A percentile compares a stretch with the other conserved stretches of the same genome.
phyloP scores from a whole-genome alignment of 768 basidiomycete genomes.

The Agaricus bisporus region DNA sequence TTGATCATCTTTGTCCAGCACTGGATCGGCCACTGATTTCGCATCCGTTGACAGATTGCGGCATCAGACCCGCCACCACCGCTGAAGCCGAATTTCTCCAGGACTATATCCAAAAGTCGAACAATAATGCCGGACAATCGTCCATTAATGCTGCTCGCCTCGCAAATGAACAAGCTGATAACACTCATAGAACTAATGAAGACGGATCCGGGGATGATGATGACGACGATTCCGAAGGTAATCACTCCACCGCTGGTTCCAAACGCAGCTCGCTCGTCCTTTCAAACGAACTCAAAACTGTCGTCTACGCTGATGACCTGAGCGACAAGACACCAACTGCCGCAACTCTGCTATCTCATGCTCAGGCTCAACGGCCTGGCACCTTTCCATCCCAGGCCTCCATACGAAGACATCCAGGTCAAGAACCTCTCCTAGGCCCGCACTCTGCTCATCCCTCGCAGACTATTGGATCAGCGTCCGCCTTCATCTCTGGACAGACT shows the following conservation, averaged over 20 bases:
- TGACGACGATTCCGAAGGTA: slow-evolving; percentile 79
- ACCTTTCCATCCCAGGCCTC: slow-evolving; percentile 65
- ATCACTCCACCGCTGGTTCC: slow-evolving; percentile 52
- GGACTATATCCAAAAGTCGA: slow-evolving; percentile 87
- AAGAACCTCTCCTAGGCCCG: slow-evolving; percentile 43
- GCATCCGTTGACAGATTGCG: slow-evolving; percentile 62
- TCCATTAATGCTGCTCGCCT: slow-evolving; percentile 70
- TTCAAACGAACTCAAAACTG: slow-evolving; percentile 55
- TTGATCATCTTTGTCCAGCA: slow-evolving; percentile 27
- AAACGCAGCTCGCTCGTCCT: slow-evolving; percentile 72
- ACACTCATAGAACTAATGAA: slow-evolving; percentile 35
- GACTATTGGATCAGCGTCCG: slow-evolving; percentile 32
- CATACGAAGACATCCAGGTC: slow-evolving; percentile 67
- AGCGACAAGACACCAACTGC: slow-evolving; percentile 87
- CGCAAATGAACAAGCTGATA: slow-evolving; percentile 66
- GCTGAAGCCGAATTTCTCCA: slow-evolving; percentile 90
- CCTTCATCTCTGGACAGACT: slow-evolving; percentile 46
- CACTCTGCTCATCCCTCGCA: slow-evolving; percentile 56
- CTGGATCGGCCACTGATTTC: slow-evolving; percentile 22
- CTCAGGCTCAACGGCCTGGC: slow-evolving; percentile 58
- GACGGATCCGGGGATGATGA: slow-evolving; percentile 84
- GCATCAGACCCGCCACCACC: slow-evolving; percentile 86
- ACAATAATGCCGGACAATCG: slow-evolving; percentile 75
- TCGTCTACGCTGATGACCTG: slow-evolving; percentile 55
- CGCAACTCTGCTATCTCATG: slow-evolving; percentile 69